Evolutionary conservation across 2,329 filamentous ascomycete genomes (phyloP).

Genomic region (Colletotrichum eremochloae): DNA sequence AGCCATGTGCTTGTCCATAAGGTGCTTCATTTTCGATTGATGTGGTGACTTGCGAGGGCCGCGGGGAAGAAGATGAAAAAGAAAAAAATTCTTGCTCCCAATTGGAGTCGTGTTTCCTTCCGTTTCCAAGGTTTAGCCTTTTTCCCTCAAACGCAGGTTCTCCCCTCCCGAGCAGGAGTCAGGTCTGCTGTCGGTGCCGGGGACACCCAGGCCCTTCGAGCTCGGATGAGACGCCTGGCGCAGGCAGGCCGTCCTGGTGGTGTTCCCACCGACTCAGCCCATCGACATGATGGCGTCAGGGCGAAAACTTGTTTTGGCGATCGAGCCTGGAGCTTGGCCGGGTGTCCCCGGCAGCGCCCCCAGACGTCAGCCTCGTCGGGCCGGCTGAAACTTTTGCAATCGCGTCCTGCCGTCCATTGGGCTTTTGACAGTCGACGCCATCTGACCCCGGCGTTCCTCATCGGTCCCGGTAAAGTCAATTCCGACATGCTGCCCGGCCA

Average conservation of each 20-base stretch:
- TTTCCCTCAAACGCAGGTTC: constrained; percentile 32
- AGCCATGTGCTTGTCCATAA: constrained; percentile 27
- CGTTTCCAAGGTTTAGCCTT: constrained; percentile 39
- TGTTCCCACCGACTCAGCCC: constrained; percentile 37
- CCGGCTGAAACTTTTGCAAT: constrained; percentile 17
- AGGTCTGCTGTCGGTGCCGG: constrained; percentile 24
- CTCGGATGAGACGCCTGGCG: constrained; percentile 38
- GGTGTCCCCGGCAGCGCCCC: constrained; percentile 17
- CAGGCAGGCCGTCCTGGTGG: constrained; percentile 26
- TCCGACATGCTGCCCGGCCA: neutral
- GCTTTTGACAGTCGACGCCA: too few relatives aligned
- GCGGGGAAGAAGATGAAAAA: neutral
- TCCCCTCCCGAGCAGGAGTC: constrained; percentile 36
- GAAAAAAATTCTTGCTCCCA: neutral
- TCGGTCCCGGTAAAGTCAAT: constrained; percentile 12
- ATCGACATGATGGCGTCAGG: constrained; percentile 20
- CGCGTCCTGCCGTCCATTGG: neutral
- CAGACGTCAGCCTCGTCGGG: constrained; percentile 16
- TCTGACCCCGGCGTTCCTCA: too few relatives aligned
- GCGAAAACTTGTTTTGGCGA: constrained; percentile 25
- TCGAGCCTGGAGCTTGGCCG: constrained; percentile 5
- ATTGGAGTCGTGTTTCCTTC: neutral
- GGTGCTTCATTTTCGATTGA: constrained; percentile 27
- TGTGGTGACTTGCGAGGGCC: neutral
- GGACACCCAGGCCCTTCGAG: constrained; percentile 32